Percentiles rank a stretch among this genome's conserved stretches.
Evolutionary conservation across 2,329 filamentous ascomycete genomes (phyloP).

Genomic region (Beauveria brongniartii): DNA sequence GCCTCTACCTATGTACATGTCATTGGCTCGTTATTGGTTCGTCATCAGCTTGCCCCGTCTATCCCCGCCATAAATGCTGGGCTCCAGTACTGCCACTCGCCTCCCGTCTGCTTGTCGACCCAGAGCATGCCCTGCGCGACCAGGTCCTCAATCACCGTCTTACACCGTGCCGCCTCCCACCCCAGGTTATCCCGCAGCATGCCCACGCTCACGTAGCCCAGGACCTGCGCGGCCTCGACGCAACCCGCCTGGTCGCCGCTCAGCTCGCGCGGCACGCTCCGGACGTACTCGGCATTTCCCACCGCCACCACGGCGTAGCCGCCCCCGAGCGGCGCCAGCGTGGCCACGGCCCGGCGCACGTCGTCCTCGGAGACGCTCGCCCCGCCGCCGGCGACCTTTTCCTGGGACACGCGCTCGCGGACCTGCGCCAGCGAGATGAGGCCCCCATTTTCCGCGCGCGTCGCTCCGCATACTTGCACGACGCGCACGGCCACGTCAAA

Average conservation of each 20-base stretch:
- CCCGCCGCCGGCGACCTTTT: constrained; percentile 60
- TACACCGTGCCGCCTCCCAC: constrained; percentile 78
- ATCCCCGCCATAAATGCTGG: constrained; percentile 60
- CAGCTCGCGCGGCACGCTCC: constrained; percentile 88
- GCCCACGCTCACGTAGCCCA: constrained; percentile 82
- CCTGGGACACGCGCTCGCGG: constrained; percentile 63
- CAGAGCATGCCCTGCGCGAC: constrained; percentile 85
- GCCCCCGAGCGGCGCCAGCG: constrained; percentile 77
- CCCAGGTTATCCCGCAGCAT: constrained; percentile 81
- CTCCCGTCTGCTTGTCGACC: constrained; percentile 73
- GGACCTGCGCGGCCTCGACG: constrained; percentile 79
- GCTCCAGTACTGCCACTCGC: constrained; percentile 90
- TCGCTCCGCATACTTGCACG: constrained; percentile 84
- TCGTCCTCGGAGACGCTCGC: constrained; percentile 81
- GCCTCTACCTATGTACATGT: neutral
- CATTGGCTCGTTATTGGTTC: neutral
- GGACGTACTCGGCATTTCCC: constrained; percentile 77
- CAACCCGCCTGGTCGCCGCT: constrained; percentile 91
- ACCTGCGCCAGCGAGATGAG: constrained; percentile 80
- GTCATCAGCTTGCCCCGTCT: constrained; percentile 14
- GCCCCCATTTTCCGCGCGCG: constrained; percentile 83
- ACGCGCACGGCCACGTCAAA: constrained; percentile 95
- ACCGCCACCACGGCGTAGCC: constrained; percentile 81
- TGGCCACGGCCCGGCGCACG: constrained; percentile 79
- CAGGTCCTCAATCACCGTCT: constrained; percentile 85